Evolutionary conservation across 164 flowering plant species (phyloP), one percentile per base, ranked within the genome.

Genomic region (Chimonanthus praecox): DNA sequence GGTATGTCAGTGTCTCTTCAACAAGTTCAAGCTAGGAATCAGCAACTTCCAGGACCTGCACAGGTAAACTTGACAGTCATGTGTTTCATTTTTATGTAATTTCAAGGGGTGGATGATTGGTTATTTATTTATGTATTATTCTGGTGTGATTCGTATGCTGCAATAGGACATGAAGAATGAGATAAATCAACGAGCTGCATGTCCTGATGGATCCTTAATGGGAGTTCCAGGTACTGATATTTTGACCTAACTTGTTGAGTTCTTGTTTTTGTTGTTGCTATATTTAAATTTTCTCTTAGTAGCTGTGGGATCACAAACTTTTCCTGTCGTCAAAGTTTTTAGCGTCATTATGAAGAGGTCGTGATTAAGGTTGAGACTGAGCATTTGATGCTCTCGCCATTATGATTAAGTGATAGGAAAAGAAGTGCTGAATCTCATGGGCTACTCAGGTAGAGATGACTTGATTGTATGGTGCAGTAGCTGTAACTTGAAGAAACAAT

Each of bases 21-120:
- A 47, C 99, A 95, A 84, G 92, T 90, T 73, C 98, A 90, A 85
- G 79, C 88, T 80, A 88, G 99, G 64, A 87, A 80, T 77, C 98
- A 93, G 77, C 97, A 90, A 77, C 84, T 85, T 77, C 89, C 91
- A 0, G 98, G 89, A 63, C 83, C 92, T 69, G 80, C 91, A 62
- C 89, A 85, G 84, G 99, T 73, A 58, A n/a, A 18, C 60, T 66
- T 67, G 5, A 47, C 15, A 21, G 3, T 7, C 3, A n/a, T 62
- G 47, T 54, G 60, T 54, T 54, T 54, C 60, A 11, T 54, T 54
- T n/a, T 54, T 13, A 54, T 54, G 16, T n/a, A 2, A 54, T 66
- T 58, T 8, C 45, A 7, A 21, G 3, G 44, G 11, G 44, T 71
- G 18, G 44, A 7, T 62, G 16, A 9, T 47, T 33, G 7, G 45